Percentiles rank a stretch among this genome's conserved stretches.
phyloP scores from a whole-genome alignment of 176 grass and related monocot genomes.

The Eragrostis nindensis region DNA sequence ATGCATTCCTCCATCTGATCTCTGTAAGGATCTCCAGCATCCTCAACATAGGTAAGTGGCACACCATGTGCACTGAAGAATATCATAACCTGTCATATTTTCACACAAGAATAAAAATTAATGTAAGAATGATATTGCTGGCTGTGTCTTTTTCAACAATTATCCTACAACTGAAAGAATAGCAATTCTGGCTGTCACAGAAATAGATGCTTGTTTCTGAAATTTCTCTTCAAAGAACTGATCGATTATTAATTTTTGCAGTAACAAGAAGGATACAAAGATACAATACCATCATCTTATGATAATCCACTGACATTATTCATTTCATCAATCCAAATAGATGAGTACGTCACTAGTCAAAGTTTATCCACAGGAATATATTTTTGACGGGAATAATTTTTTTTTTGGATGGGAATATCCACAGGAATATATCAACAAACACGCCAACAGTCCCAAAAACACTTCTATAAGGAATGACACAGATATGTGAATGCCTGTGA shows the following conservation, averaged over 20 bases:
- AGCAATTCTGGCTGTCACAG: neutral
- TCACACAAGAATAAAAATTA: conserved; percentile 26
- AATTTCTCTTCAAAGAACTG: neutral
- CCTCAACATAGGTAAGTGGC: conserved; percentile 86
- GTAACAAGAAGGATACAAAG: neutral
- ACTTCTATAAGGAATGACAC: neutral
- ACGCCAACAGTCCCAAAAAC: neutral
- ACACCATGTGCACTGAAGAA: conserved; percentile 99
- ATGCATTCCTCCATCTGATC: conserved; percentile 99
- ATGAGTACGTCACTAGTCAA: neutral
- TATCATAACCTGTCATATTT: conserved; percentile 81
- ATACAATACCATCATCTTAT: neutral
- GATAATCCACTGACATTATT: neutral
- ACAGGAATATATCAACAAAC: neutral
- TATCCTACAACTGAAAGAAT: neutral
- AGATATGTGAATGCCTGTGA: neutral
- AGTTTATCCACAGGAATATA: conserved; percentile 4
- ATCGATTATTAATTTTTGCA: neutral
- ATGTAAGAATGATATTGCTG: conserved; percentile 18
- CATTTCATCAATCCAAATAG: neutral
- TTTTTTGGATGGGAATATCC: too few species aligned
- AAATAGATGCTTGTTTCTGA: neutral
- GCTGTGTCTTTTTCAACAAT: neutral
- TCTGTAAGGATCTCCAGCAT: conserved; percentile 94
- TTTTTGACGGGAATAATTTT: too few species aligned